Conservation (phyloP, 2,329 filamentous ascomycete species). For the Diaporthe longicolla region DNA sequence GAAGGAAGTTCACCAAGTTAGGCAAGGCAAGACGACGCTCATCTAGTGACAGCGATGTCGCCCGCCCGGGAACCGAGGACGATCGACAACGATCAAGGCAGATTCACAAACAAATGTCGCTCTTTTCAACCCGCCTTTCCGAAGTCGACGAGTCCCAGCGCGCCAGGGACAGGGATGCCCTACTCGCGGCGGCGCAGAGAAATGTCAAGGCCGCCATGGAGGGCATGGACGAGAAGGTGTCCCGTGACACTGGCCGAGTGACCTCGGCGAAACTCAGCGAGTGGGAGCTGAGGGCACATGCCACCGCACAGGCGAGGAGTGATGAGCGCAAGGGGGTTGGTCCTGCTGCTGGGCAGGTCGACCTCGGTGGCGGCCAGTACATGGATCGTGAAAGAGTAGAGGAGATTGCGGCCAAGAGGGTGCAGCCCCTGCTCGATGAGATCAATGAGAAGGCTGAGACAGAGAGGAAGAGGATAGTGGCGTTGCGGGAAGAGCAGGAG, state of each 20-base stretch:
- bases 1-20: conserved; percentile 64
- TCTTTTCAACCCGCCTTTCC: conserved; percentile 77
- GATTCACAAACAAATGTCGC: conserved; percentile 84
- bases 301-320: conserved; percentile 76
- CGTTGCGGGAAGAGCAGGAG: conserved; percentile 74
- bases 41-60: conserved; percentile 75
- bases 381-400: conserved; percentile 85
- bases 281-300: conserved; percentile 84
- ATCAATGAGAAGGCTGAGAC: conserved; percentile 84
- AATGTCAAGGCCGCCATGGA: conserved; percentile 87
- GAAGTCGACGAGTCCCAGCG: conserved; percentile 82
- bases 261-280: conserved; percentile 77
- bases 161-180: conserved; percentile 78
- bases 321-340: conserved; percentile 65
- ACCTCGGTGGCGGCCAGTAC: conserved; percentile 86
- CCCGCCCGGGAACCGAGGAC: conserved; percentile 53
- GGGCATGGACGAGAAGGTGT: conserved; percentile 86
- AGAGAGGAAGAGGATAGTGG: conserved; percentile 76
- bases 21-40: conserved; percentile 73
- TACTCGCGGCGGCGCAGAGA: conserved; percentile 84
- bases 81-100: conserved; percentile 79
- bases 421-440: conserved; percentile 88
- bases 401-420: conserved; percentile 79
- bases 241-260: conserved; percentile 80
- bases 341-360: conserved; percentile 67